Percentiles rank a stretch among this genome's conserved stretches.
These are phyloP conservation scores for Drechslera avenae DNA, from an alignment of 2,329 filamentous ascomycete species.

Conservation along the genomic window DNA sequence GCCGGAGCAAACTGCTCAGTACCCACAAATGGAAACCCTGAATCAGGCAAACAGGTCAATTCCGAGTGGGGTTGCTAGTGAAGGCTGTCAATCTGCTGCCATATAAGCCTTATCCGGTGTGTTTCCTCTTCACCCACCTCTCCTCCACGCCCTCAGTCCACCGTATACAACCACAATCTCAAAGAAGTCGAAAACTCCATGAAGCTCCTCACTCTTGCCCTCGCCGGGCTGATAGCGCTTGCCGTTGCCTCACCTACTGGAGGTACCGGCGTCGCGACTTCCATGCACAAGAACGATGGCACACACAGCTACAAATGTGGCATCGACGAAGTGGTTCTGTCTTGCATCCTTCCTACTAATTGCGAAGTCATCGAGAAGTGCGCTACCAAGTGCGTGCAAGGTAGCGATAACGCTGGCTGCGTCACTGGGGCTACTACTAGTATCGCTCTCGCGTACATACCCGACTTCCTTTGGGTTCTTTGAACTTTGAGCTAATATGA, in stretches of 20 bases:
- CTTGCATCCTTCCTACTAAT: not conserved
- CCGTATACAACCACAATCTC: not conserved
- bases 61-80: not conserved
- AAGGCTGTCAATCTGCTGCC: not conserved
- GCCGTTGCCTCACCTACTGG: not conserved
- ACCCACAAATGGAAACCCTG: slow-evolving; percentile 2
- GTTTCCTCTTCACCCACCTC: not conserved
- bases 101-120: not conserved
- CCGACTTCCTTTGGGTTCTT: not conserved
- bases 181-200: not conserved
- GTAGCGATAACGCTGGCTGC: not conserved
- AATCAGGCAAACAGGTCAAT: not conserved
- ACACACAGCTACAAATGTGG: slow-evolving; percentile 7
- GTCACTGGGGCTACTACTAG: too few relatives aligned
- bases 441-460: not conserved
- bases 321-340: not conserved
- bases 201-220: slow-evolving; percentile 10
- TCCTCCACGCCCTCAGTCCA: not conserved
- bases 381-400: not conserved
- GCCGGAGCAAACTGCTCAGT: not conserved
- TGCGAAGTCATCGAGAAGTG: not conserved
- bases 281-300: not conserved
- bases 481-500: not conserved
- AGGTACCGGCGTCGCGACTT: not conserved
- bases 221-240: slow-evolving; percentile 9